Percentiles rank a stretch among this genome's conserved stretches.
Evolutionary conservation across 179 eudicot genomes (phyloP).

Genomic region (Patellifolia procumbens): DNA sequence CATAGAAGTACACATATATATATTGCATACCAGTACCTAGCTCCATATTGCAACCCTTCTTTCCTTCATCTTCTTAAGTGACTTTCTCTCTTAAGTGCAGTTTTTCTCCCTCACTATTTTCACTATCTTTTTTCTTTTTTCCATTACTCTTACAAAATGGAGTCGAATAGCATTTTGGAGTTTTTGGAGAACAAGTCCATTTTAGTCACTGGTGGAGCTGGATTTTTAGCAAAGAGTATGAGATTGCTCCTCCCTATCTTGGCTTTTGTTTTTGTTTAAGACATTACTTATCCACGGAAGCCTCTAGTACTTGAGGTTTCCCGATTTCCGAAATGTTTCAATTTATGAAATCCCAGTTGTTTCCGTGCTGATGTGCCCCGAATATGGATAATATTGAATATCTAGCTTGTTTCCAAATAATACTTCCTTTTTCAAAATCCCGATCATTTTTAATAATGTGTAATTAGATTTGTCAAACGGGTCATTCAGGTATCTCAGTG

Average conservation of each 20-base stretch:
- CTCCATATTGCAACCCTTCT: not conserved
- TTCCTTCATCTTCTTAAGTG: not conserved
- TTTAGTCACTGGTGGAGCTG: constrained; percentile 81
- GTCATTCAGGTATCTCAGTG: not conserved
- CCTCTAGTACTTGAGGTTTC: no score
- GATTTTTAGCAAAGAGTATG: constrained; percentile 82
- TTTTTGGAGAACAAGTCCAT: constrained; percentile 70
- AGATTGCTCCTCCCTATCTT: not conserved
- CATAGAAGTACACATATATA: not conserved
- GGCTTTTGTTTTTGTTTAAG: not conserved
- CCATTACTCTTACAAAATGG: constrained; percentile 33
- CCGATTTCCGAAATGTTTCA: no score
- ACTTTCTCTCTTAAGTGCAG: not conserved
- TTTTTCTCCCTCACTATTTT: no score
- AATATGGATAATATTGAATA: no score
- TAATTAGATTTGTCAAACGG: not conserved
- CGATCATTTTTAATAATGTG: not conserved
- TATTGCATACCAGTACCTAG: not conserved
- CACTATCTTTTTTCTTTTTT: not conserved
- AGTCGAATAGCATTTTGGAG: constrained; percentile 53
- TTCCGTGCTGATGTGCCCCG: no score
- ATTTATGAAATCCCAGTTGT: no score
- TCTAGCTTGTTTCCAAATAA: no score
- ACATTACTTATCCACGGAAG: no score
- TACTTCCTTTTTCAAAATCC: no score